phyloP scores from a whole-genome alignment of 176 grass and related monocot genomes.

The Aegilops sharonensis region DNA sequence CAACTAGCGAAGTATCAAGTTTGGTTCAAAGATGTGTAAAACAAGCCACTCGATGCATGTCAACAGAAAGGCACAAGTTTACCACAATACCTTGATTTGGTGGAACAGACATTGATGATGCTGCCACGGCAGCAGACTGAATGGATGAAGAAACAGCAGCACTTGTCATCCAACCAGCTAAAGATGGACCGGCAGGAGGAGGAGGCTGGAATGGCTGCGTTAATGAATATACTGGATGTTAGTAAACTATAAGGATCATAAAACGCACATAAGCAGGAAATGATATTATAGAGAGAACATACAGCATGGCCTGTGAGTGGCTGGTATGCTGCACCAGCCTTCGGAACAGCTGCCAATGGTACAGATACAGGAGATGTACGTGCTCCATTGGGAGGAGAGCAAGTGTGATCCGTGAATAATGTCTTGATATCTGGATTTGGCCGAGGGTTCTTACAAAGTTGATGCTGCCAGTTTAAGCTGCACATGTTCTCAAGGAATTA shows the following conservation, averaged over 20 bases:
- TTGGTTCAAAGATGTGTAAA: conserved; percentile 14
- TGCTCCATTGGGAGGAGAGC: conserved; percentile 67
- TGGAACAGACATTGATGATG: conserved; percentile 70
- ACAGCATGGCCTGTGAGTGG: conserved; percentile 71
- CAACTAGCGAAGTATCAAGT: conserved; percentile 6
- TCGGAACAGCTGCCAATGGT: conserved; percentile 80
- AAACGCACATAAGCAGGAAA: conserved; percentile 23
- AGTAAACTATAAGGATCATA: conserved; percentile 21
- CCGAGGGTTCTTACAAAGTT: conserved; percentile 95
- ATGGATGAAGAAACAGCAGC: conserved; percentile 71
- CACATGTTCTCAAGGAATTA: conserved; percentile 24
- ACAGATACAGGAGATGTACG: conserved; percentile 79
- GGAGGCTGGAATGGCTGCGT: conserved; percentile 73
- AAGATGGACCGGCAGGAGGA: conserved; percentile 66
- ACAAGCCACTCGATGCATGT: conserved; percentile 14
- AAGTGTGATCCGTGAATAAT: conserved; percentile 90
- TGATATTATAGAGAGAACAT: conserved; percentile 24
- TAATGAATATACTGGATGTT: conserved; percentile 21
- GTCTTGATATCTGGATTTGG: conserved; percentile 98
- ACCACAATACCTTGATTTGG: conserved; percentile 68
- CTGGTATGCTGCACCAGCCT: conserved; percentile 64
- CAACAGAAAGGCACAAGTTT: neutral
- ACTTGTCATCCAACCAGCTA: conserved; percentile 94
- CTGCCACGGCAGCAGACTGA: conserved; percentile 74
- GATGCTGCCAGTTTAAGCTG: conserved; percentile 99